A percentile compares a stretch with the other conserved stretches of the same genome.
Conservation (phyloP, 129 eudicot species). For the Chrysanthemum makinoi region DNA sequence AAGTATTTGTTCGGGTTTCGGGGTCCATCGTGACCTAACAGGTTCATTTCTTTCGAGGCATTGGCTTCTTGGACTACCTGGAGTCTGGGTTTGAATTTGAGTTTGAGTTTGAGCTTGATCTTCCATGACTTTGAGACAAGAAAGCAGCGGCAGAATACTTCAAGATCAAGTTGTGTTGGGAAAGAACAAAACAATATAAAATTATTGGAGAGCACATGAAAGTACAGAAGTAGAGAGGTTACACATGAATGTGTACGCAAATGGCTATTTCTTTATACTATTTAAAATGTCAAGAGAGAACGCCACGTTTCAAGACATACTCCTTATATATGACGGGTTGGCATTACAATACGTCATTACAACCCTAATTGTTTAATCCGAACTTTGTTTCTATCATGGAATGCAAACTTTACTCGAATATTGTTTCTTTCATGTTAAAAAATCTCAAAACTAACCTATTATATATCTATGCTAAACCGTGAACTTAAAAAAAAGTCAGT, state of each 20-base stretch:
- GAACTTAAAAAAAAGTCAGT: too few relatives aligned
- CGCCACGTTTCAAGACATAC: constrained; percentile 38
- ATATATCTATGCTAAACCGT: too few relatives aligned
- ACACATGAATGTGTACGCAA: constrained; percentile 36
- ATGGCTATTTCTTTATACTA: constrained; percentile 39
- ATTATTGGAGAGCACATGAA: constrained; percentile 34
- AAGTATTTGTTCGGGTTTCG: constrained; percentile 90
- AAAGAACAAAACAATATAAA: constrained; percentile 31
- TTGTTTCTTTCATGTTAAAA: not conserved
- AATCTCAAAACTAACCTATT: not conserved
- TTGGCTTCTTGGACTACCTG: constrained; percentile 26
- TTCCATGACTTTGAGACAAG: constrained; percentile 42
- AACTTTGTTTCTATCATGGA: too few relatives aligned
- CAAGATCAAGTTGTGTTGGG: constrained; percentile 38
- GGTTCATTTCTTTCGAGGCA: constrained; percentile 52
- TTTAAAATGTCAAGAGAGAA: constrained; percentile 31
- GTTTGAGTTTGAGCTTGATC: constrained; percentile 38
- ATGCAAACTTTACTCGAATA: too few relatives aligned
- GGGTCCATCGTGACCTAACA: constrained; percentile 89
- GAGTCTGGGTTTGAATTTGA: constrained; percentile 12
- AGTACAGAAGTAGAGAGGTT: constrained; percentile 31
- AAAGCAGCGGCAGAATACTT: constrained; percentile 29
- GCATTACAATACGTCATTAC: constrained; percentile 22
- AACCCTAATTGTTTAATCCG: constrained; percentile 20
- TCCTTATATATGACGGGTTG: constrained; percentile 23